Percentiles rank a stretch among this genome's conserved stretches.
Evolutionary conservation across 2,329 filamentous ascomycete genomes (phyloP).

Genomic region (Cercospora janseana): DNA sequence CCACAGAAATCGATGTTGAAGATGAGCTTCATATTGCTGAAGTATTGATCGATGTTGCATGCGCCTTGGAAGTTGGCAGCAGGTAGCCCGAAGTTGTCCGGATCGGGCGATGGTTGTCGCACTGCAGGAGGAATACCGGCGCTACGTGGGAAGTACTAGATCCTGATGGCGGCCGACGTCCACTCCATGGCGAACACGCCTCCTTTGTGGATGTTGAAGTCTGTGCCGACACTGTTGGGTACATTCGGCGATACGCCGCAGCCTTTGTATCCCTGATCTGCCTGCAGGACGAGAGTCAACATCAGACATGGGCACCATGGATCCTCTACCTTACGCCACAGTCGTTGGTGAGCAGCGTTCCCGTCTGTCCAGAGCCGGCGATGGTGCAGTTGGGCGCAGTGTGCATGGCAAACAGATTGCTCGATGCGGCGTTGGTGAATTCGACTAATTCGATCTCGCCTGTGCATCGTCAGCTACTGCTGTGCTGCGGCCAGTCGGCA

Average conservation of each 20-base stretch:
- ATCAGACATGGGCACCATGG: not conserved
- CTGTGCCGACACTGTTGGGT: constrained; percentile 35
- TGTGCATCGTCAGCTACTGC: constrained; percentile 11
- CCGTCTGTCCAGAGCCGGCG: constrained; percentile 40
- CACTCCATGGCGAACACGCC: constrained; percentile 41
- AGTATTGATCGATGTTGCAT: constrained; percentile 40
- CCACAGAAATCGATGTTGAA: constrained; percentile 43
- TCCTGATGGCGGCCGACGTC: constrained; percentile 33
- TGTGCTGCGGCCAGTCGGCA: constrained; percentile 28
- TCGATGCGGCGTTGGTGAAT: constrained; percentile 37
- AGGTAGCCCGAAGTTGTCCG: constrained; percentile 60
- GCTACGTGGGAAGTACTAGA: constrained; percentile 42
- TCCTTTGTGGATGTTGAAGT: constrained; percentile 48
- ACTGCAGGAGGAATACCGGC: constrained; percentile 46
- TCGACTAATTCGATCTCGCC: constrained; percentile 44
- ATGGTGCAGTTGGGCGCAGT: constrained; percentile 37
- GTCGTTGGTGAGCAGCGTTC: constrained; percentile 44
- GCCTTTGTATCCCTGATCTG: constrained; percentile 35
- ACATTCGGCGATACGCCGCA: constrained; percentile 52
- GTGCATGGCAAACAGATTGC: constrained; percentile 40
- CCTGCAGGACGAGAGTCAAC: not conserved
- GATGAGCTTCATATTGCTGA: constrained; percentile 39
- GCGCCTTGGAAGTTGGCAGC: constrained; percentile 59
- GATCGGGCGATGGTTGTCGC: constrained; percentile 57
- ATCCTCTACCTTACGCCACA: constrained; percentile 59